These are phyloP conservation scores for Amanita polypyramis DNA, from an alignment of 768 basidiomycete genomes.

Conservation along the genomic window DNA sequence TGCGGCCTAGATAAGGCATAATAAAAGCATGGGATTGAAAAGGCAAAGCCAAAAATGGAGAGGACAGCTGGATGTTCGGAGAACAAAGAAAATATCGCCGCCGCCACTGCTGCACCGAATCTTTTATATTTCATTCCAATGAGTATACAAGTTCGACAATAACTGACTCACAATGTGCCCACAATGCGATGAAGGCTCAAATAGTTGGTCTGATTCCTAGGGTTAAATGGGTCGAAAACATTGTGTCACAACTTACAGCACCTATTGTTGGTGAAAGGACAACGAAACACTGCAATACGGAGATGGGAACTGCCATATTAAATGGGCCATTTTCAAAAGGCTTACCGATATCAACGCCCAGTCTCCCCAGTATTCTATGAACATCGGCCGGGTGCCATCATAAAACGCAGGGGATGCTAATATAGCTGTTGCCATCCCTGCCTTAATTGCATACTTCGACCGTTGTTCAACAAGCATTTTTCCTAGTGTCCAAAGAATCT, in stretches of 20 bases:
- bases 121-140: constrained; percentile 24
- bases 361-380: constrained; percentile 79
- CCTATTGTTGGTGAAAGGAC: constrained; percentile 89
- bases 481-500: constrained; percentile 65
- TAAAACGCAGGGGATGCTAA: constrained; percentile 86
- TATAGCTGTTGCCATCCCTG: constrained; percentile 72
- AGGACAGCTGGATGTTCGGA: constrained; percentile 67
- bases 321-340: constrained; percentile 7
- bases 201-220: constrained; percentile 60
- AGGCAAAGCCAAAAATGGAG: constrained; percentile 78
- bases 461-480: constrained; percentile 58
- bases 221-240: constrained; percentile 1
- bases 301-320: constrained; percentile 1
- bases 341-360: constrained; percentile 92
- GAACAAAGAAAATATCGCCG: constrained; percentile 60
- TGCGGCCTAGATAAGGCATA: constrained; percentile 72
- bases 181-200: constrained; percentile 73
- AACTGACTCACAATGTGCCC: constrained; percentile 62
- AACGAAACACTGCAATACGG: constrained; percentile 57
- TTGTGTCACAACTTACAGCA: constrained; percentile 35
- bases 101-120: constrained; percentile 70
- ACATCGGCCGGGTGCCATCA: constrained; percentile 63
- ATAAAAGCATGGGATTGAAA: constrained; percentile 91
- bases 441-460: constrained; percentile 82
- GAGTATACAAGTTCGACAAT: not conserved